These are phyloP conservation scores for Aspergillus homomorphus DNA, from an alignment of 495 filamentous ascomycete species.

Conservation along the genomic window DNA sequence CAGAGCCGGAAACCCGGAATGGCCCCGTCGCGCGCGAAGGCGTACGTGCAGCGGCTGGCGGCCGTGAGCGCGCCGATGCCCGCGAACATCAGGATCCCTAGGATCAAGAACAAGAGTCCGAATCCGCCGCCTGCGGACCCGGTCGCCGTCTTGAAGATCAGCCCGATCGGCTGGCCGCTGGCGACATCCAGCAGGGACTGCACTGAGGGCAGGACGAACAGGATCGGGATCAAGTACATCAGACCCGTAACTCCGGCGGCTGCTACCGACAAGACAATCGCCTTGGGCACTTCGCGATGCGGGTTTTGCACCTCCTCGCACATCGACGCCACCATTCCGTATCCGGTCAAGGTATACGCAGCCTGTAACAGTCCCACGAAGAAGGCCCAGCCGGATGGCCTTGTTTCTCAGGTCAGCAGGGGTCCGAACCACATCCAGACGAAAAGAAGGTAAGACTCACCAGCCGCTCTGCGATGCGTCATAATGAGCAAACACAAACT, in stretches of 20 bases:
- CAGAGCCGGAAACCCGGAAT: slow-evolving; percentile 67
- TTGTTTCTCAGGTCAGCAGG: slow-evolving; percentile 8
- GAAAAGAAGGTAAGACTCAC: slow-evolving; percentile 22
- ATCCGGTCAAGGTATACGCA: slow-evolving; percentile 59
- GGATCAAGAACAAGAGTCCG: slow-evolving; percentile 67
- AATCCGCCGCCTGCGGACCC: slow-evolving; percentile 58
- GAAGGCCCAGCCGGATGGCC: slow-evolving; percentile 60
- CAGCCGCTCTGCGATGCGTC: slow-evolving; percentile 57
- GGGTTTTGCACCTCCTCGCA: slow-evolving; percentile 69
- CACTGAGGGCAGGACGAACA: slow-evolving; percentile 61
- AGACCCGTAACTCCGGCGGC: slow-evolving; percentile 69
- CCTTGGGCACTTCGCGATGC: slow-evolving; percentile 61
- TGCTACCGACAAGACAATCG: slow-evolving; percentile 67
- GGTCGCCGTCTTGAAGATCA: slow-evolving; percentile 34
- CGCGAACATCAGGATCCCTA: slow-evolving; percentile 72
- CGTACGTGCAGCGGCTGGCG: slow-evolving; percentile 70
- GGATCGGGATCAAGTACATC: slow-evolving; percentile 62
- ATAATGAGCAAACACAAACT: slow-evolving; percentile 62
- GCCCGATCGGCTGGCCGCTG: slow-evolving; percentile 49
- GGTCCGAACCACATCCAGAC: slow-evolving; percentile 5
- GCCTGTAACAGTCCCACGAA: slow-evolving; percentile 61
- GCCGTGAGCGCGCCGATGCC: slow-evolving; percentile 70
- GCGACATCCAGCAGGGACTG: slow-evolving; percentile 54
- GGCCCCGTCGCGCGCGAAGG: slow-evolving; percentile 64
- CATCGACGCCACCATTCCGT: slow-evolving; percentile 58